Percentiles rank a stretch among this genome's conserved stretches.
Evolutionary conservation across 2,329 filamentous ascomycete genomes (phyloP).

Genomic region (Neonectria neomacrospora): DNA sequence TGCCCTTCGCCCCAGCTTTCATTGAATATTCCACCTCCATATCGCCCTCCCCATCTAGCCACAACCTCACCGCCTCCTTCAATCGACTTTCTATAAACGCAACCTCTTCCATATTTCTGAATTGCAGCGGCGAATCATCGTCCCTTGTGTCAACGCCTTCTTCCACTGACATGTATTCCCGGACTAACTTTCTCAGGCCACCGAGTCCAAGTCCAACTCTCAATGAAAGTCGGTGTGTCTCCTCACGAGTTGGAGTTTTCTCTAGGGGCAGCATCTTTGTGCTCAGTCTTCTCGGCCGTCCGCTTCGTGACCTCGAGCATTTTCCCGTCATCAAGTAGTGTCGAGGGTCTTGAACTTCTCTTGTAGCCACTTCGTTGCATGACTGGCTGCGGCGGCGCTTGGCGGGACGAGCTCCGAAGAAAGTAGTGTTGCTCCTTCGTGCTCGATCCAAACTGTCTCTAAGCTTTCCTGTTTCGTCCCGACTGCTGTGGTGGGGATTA

Average conservation of each 20-base stretch:
- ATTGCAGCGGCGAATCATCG: constrained; percentile 29
- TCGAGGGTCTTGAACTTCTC: constrained; percentile 31
- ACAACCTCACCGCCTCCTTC: constrained; percentile 34
- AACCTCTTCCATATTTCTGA: constrained; percentile 42
- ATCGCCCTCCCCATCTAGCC: constrained; percentile 30
- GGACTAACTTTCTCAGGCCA: constrained; percentile 23
- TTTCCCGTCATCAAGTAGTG: constrained; percentile 36
- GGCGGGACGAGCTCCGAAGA: constrained; percentile 4
- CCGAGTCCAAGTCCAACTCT: constrained; percentile 19
- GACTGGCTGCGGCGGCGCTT: constrained; percentile 26
- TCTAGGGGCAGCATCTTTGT: constrained; percentile 44
- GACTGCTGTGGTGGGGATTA: background rate
- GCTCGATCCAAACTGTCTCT: background rate
- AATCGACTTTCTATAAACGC: constrained; percentile 37
- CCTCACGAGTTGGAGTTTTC: constrained; percentile 33
- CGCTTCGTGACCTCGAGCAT: constrained; percentile 30
- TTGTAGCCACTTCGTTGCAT: constrained; percentile 11
- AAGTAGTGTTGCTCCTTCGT: background rate
- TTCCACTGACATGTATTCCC: constrained; percentile 24
- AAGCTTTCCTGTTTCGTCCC: background rate
- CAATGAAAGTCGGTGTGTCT: constrained; percentile 31
- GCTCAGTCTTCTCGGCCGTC: constrained; percentile 35
- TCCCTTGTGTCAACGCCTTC: constrained; percentile 13
- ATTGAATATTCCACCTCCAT: constrained; percentile 43
- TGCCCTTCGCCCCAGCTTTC: constrained; percentile 43